These are phyloP conservation scores for Sugiyamaella marilandica DNA, from an alignment of 805 yeast genomes.

Conservation along the genomic window DNA sequence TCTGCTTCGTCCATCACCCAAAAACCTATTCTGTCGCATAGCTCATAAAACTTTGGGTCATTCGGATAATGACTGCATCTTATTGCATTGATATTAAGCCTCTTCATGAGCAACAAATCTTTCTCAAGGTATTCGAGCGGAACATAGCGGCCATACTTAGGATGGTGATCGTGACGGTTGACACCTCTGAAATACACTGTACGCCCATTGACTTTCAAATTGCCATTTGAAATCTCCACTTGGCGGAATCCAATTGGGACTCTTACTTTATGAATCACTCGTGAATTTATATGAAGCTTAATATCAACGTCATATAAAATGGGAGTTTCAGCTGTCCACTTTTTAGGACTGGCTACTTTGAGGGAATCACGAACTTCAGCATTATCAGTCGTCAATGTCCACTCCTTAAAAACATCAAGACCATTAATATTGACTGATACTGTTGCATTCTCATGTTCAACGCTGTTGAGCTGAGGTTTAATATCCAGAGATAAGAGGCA, in stretches of 20 bases:
- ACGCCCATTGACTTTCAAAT: slow-evolving; percentile 31
- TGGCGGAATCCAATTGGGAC: slow-evolving; percentile 33
- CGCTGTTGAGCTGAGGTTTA: no score
- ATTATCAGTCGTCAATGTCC: neutral
- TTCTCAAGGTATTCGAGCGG: slow-evolving; percentile 31
- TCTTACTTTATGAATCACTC: slow-evolving; percentile 16
- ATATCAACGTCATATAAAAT: slow-evolving; percentile 27
- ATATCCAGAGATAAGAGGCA: neutral
- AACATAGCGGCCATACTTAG: slow-evolving; percentile 34
- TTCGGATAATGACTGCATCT: slow-evolving; percentile 36
- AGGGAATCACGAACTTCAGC: slow-evolving; percentile 19
- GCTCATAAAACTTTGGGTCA: slow-evolving; percentile 32
- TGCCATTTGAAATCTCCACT: slow-evolving; percentile 31
- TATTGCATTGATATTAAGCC: slow-evolving; percentile 34
- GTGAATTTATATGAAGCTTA: slow-evolving; percentile 10
- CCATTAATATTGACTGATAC: neutral
- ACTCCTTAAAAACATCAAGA: neutral
- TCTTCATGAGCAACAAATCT: slow-evolving; percentile 33
- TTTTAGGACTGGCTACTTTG: slow-evolving; percentile 21
- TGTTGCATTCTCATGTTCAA: neutral
- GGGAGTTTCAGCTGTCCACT: slow-evolving; percentile 38
- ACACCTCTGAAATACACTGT: slow-evolving; percentile 32
- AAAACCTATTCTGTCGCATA: slow-evolving; percentile 32
- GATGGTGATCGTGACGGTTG: slow-evolving; percentile 37
- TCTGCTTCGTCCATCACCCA: slow-evolving; percentile 38